Evolutionary conservation across 2,329 filamentous ascomycete genomes (phyloP).

Genomic region (Ceratocystis cubensis): DNA sequence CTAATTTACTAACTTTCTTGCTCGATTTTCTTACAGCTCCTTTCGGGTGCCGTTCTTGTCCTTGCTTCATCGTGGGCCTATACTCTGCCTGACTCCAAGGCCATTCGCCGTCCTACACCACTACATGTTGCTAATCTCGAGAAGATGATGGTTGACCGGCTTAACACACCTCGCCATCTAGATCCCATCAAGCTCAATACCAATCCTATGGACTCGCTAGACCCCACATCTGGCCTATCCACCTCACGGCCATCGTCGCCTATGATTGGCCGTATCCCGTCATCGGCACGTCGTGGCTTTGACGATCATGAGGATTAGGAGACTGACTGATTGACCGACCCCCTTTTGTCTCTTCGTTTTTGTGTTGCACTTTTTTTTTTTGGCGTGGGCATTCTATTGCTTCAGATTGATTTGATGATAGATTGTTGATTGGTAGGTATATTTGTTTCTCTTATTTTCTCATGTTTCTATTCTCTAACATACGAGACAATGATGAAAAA

Average conservation of each 20-base stretch:
- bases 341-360: neutral
- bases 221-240: slow-evolving; percentile 12
- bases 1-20: neutral
- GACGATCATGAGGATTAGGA: slow-evolving; percentile 13
- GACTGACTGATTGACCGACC: neutral
- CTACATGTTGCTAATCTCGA: slow-evolving; percentile 64
- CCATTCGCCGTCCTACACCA: slow-evolving; percentile 44
- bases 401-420: neutral
- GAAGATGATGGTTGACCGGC: slow-evolving; percentile 50
- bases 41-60: slow-evolving; percentile 67
- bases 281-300: slow-evolving; percentile 17
- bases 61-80: slow-evolving; percentile 77
- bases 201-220: slow-evolving; percentile 19
- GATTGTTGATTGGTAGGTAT: slow-evolving; percentile 7
- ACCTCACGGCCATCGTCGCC: slow-evolving; percentile 19
- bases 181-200: slow-evolving; percentile 16
- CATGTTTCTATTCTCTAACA: neutral
- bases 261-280: slow-evolving; percentile 20
- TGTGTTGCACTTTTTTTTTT: slow-evolving; percentile 1
- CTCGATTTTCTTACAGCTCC: slow-evolving; percentile 45
- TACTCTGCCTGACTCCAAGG: slow-evolving; percentile 49
- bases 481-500: neutral
- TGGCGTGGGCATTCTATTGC: neutral
- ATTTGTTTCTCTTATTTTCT: neutral
- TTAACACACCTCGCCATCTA: slow-evolving; percentile 29